Conservation (phyloP, 2,329 filamentous ascomycete genomes). For the Thielaviopsis ethacetica region DNA sequence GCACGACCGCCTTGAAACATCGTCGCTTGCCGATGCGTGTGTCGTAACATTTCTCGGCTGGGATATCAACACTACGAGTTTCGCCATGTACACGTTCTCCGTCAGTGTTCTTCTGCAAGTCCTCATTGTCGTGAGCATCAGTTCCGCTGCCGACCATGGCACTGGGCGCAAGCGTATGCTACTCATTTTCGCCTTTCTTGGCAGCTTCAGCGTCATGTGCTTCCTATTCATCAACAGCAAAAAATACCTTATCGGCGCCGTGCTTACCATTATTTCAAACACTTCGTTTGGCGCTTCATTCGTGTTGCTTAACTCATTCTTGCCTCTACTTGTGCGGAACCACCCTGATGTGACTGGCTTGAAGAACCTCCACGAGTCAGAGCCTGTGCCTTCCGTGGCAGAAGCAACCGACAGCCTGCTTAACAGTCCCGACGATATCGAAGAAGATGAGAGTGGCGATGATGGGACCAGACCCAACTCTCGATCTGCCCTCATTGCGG, state of each 20-base stretch:
- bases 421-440: background rate
- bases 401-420: background rate
- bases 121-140: constrained; percentile 86
- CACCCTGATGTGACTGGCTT: constrained; percentile 37
- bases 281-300: constrained; percentile 91
- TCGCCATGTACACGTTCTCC: constrained; percentile 97
- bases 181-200: constrained; percentile 67
- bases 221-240: constrained; percentile 65
- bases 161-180: constrained; percentile 79
- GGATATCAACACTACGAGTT: constrained; percentile 88
- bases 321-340: constrained; percentile 78
- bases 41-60: constrained; percentile 66
- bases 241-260: constrained; percentile 62
- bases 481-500: constrained; percentile 30
- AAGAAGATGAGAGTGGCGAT: constrained; percentile 15
- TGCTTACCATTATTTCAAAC: constrained; percentile 81
- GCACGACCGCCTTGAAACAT: constrained; percentile 30
- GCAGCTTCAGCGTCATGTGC: constrained; percentile 70
- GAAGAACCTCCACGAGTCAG: background rate
- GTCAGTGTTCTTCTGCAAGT: constrained; percentile 80
- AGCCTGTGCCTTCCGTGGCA: background rate
- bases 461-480: constrained; percentile 20
- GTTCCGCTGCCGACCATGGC: constrained; percentile 87
- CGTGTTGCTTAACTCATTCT: constrained; percentile 85
- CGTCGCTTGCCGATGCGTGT: constrained; percentile 40